These are phyloP conservation scores for Trypanosoma cruzi DNA, from an alignment of 208 protist species.

Conservation along the genomic window DNA sequence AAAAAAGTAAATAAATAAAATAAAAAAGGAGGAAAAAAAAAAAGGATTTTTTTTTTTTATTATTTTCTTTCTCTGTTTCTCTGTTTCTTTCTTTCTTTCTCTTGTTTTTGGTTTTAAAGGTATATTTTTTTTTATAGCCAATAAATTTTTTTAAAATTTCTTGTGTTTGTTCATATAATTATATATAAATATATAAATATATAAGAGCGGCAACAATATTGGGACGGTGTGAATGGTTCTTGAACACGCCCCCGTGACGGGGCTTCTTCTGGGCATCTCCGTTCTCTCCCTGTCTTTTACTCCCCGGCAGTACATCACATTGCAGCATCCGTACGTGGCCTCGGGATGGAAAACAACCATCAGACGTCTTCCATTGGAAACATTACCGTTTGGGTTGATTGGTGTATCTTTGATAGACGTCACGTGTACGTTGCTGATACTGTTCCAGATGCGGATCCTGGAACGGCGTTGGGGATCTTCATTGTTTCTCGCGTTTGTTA, in stretches of 20 bases:
- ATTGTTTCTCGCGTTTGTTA: constrained; percentile 52
- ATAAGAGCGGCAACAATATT: no score
- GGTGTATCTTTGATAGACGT: constrained; percentile 50
- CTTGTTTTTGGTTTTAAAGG: not conserved
- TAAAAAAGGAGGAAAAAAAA: not conserved
- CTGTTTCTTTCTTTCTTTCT: constrained; percentile 18
- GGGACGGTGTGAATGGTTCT: constrained; percentile 72
- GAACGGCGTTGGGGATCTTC: constrained; percentile 72
- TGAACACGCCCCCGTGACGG: constrained; percentile 60
- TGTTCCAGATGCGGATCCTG: constrained; percentile 57
- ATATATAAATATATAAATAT: constrained; percentile 23
- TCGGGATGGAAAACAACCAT: constrained; percentile 21
- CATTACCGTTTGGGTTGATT: constrained; percentile 51
- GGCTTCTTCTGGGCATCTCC: constrained; percentile 51
- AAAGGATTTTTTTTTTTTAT: constrained; percentile 4
- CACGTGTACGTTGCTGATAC: constrained; percentile 28
- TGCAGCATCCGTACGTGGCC: not conserved
- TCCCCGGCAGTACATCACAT: constrained; percentile 30
- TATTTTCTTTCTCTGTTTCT: constrained; percentile 5
- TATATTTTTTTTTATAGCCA: constrained; percentile 7
- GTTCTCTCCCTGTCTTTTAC: constrained; percentile 35
- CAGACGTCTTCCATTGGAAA: constrained; percentile 36
- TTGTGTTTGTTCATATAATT: constrained; percentile 10
- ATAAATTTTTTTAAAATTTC: constrained; percentile 20
- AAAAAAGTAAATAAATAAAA: constrained; percentile 1